Evolutionary conservation across 2,329 filamentous ascomycete genomes (phyloP).

Genomic region (Neofusicoccum parvum): DNA sequence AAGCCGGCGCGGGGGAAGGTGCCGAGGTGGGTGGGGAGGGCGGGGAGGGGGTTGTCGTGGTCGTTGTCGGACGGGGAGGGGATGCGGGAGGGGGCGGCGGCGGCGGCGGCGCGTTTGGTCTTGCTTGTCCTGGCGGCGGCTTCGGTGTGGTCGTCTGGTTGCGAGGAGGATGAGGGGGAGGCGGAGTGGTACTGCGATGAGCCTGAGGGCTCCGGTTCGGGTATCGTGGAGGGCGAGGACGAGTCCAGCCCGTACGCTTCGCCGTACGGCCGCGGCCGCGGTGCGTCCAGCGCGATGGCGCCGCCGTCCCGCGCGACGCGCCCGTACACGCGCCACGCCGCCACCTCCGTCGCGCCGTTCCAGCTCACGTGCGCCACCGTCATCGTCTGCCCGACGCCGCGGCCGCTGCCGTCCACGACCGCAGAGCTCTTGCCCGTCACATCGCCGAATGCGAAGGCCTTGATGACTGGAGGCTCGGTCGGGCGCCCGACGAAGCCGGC

Average conservation of each 20-base stretch:
- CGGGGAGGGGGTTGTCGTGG: not conserved
- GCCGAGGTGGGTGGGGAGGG: not conserved
- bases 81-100: not conserved
- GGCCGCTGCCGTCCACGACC: constrained; percentile 17
- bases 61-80: not conserved
- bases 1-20: constrained; percentile 16
- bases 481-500: constrained; percentile 38
- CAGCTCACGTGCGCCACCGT: constrained; percentile 53
- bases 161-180: not conserved
- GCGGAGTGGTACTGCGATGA: not conserved
- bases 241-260: not conserved
- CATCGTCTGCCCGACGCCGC: not conserved
- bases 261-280: not conserved
- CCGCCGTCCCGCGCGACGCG: not conserved
- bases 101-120: not conserved
- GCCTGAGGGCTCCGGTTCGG: too few relatives aligned
- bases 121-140: too few relatives aligned
- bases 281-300: not conserved
- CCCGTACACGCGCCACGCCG: constrained; percentile 41
- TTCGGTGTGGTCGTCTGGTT: too few relatives aligned
- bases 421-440: not conserved
- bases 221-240: not conserved
- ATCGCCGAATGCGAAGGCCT: constrained; percentile 33
- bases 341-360: constrained; percentile 55
- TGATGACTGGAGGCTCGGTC: constrained; percentile 31